Evolutionary conservation across 1,139 yeast genomes (phyloP).

Genomic region (Taphrina wiesneri): DNA sequence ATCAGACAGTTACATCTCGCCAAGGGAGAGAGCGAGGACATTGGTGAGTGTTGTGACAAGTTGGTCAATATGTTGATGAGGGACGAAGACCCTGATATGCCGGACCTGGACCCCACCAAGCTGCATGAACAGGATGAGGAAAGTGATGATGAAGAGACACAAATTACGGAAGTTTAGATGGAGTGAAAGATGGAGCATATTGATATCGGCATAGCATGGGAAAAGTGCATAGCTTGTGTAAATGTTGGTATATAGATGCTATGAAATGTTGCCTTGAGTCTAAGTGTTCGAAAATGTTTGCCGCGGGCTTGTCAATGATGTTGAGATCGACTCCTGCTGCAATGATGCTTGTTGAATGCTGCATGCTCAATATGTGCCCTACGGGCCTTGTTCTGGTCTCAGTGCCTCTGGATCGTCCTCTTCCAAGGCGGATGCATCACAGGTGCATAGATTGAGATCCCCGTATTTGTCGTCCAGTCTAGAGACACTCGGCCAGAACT

Average conservation of each 20-base stretch:
- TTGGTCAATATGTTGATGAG: slow-evolving; percentile 40
- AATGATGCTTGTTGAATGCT: slow-evolving; percentile 6
- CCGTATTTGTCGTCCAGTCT: slow-evolving; percentile 94
- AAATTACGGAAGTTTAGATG: slow-evolving; percentile 17
- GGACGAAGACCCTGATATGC: slow-evolving; percentile 39
- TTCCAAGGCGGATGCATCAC: slow-evolving; percentile 48
- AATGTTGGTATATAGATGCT: background rate
- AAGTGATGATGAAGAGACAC: slow-evolving; percentile 15
- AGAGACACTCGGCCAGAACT: slow-evolving; percentile 94
- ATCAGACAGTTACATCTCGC: slow-evolving; percentile 81
- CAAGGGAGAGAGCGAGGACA: slow-evolving; percentile 57
- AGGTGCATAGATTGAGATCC: slow-evolving; percentile 90
- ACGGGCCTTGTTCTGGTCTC: slow-evolving; percentile 22
- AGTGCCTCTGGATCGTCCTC: slow-evolving; percentile 17
- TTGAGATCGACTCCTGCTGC: background rate
- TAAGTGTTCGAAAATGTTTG: background rate
- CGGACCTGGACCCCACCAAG: slow-evolving; percentile 23
- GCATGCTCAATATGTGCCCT: background rate
- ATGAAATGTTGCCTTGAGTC: background rate
- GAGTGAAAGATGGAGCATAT: background rate
- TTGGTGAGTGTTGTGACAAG: slow-evolving; percentile 52
- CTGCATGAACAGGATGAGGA: slow-evolving; percentile 19
- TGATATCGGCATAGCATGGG: background rate
- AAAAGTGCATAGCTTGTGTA: background rate
- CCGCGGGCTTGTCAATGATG: slow-evolving; percentile 5